A percentile compares a stretch with the other conserved stretches of the same genome.
These are phyloP conservation scores for Shiraia sp. DNA, from an alignment of 2,329 filamentous ascomycete genomes.

Conservation along the genomic window DNA sequence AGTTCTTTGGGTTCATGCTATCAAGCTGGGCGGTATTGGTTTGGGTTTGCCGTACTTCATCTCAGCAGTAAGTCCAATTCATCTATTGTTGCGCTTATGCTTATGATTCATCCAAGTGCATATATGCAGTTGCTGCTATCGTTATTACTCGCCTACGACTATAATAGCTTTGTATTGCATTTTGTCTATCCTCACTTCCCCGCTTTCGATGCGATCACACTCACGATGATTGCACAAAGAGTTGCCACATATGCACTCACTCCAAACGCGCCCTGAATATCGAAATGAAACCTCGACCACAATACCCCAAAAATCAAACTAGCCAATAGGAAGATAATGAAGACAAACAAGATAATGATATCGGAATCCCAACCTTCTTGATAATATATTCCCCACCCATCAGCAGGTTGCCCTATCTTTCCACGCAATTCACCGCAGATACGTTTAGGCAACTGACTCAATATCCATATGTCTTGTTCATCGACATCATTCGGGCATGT, in stretches of 20 bases:
- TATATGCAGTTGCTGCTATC: conserved; percentile 12
- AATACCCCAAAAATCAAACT: conserved; percentile 27
- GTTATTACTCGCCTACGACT: neutral
- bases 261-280: conserved; percentile 31
- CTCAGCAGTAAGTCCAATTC: conserved; percentile 33
- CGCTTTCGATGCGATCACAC: too few relatives aligned
- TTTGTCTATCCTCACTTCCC: too few relatives aligned
- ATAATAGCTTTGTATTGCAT: neutral
- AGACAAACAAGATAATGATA: conserved; percentile 11
- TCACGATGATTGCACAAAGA: too few relatives aligned
- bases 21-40: conserved; percentile 35
- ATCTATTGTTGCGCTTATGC: neutral
- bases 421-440: conserved; percentile 21
- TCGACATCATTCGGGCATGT: conserved; percentile 17
- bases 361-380: conserved; percentile 26
- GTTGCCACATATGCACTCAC: conserved; percentile 15
- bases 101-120: conserved; percentile 2
- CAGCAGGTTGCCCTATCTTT: conserved; percentile 18
- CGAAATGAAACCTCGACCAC: conserved; percentile 23
- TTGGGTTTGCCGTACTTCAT: conserved; percentile 42
- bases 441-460: conserved; percentile 27
- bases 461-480: conserved; percentile 22
- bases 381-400: conserved; percentile 35
- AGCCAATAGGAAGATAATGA: conserved; percentile 14
- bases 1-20: conserved; percentile 41